phyloP scores from a whole-genome alignment of 75 land plant species.

The Larix kaempferi region DNA sequence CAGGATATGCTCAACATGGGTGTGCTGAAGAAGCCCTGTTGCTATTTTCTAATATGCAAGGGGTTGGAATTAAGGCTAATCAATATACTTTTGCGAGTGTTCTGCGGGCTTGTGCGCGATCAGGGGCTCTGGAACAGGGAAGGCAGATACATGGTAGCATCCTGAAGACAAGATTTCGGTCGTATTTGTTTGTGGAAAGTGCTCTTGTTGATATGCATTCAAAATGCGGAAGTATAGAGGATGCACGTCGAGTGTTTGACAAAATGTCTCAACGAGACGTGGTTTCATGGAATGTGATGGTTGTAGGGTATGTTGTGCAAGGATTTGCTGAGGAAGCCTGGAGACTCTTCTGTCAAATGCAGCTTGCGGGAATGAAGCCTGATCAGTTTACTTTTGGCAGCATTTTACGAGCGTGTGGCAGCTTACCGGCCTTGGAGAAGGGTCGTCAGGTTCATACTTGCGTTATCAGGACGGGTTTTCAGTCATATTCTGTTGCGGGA shows the following conservation, averaged over 20 bases:
- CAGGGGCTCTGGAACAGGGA: slow-evolving; percentile 12
- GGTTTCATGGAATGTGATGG: slow-evolving; percentile 16
- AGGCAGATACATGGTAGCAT: slow-evolving; percentile 29
- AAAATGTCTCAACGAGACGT: slow-evolving; percentile 7
- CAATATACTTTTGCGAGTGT: slow-evolving; percentile 9
- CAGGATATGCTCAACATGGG: slow-evolving; percentile 25
- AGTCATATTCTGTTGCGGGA: slow-evolving; percentile 10
- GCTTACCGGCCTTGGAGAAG: slow-evolving; percentile 5
- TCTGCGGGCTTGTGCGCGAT: slow-evolving; percentile 36
- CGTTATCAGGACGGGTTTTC: slow-evolving; percentile 10
- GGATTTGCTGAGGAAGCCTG: too few species aligned
- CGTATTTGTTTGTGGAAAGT: slow-evolving; percentile 13
- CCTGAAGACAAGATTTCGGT: slow-evolving; percentile 35
- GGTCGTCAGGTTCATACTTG: slow-evolving; percentile 16
- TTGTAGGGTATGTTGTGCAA: too few species aligned
- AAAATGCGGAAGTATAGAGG: slow-evolving; percentile 12
- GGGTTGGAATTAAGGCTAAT: slow-evolving; percentile 10
- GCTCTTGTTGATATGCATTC: slow-evolving; percentile 26
- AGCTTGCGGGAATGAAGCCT: too few species aligned
- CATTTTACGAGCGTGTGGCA: slow-evolving; percentile 19
- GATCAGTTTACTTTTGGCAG: slow-evolving; percentile 24
- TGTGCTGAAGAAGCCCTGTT: slow-evolving; percentile 16
- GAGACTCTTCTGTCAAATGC: too few species aligned
- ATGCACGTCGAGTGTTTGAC: slow-evolving; percentile 17
- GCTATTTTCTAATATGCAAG: slow-evolving; percentile 14